A percentile compares a stretch with the other conserved stretches of the same genome.
Conservation (phyloP, 202 grass and related monocot genomes). For the Zizania palustris region DNA sequence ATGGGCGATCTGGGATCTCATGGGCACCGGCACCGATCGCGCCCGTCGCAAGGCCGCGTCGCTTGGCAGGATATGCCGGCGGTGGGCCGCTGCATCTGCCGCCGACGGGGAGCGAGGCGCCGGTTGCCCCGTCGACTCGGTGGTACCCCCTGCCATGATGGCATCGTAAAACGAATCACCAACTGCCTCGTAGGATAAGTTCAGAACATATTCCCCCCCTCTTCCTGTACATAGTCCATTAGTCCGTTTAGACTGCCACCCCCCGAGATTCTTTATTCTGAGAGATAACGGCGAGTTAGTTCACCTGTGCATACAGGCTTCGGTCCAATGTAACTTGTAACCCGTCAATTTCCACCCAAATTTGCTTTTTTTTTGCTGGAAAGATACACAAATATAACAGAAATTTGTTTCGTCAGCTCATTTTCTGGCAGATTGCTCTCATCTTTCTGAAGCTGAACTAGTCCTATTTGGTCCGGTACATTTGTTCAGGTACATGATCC, state of each 20-base stretch:
- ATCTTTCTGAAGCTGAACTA: slow-evolving; percentile 35
- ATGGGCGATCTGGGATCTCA: slow-evolving; percentile 97
- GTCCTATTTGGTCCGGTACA: slow-evolving; percentile 14
- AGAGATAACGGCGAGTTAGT: slow-evolving; percentile 39
- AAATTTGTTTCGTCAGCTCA: not conserved
- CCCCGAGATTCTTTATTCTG: slow-evolving; percentile 37
- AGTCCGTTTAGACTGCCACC: slow-evolving; percentile 17
- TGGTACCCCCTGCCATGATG: slow-evolving; percentile 60
- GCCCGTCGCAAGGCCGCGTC: slow-evolving; percentile 83
- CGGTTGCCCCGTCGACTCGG: slow-evolving; percentile 52
- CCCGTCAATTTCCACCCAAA: not conserved
- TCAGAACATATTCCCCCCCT: not conserved
- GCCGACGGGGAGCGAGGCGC: slow-evolving; percentile 50
- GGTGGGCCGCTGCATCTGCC: slow-evolving; percentile 62
- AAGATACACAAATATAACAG: not conserved
- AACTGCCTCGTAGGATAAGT: slow-evolving; percentile 20
- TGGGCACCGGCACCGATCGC: slow-evolving; percentile 86
- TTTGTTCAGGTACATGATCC: slow-evolving; percentile 43
- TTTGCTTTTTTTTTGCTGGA: not conserved
- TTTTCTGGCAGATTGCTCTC: not conserved
- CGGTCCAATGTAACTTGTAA: slow-evolving; percentile 8
- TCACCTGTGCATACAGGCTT: slow-evolving; percentile 57
- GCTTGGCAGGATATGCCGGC: slow-evolving; percentile 82
- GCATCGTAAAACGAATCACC: slow-evolving; percentile 23
- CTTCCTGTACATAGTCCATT: slow-evolving; percentile 27